A percentile compares a stretch with the other conserved stretches of the same genome.
Conservation (phyloP, 75 land plant species). For the Chamaecyparis obtusa region DNA sequence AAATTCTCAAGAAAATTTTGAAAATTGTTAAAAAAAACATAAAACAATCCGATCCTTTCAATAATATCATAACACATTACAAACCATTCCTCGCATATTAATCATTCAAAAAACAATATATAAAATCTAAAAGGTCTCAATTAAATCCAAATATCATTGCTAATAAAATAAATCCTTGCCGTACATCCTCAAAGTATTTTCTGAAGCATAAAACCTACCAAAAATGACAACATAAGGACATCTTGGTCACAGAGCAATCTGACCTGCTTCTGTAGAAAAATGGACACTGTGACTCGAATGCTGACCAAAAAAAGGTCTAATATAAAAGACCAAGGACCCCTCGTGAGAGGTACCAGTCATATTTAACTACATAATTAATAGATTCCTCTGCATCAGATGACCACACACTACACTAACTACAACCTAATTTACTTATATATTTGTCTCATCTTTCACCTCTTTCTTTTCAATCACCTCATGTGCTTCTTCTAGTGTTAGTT, state of each 20-base stretch:
- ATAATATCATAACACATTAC: no score
- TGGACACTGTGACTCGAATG: neutral
- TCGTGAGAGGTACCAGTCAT: neutral
- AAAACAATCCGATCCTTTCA: neutral
- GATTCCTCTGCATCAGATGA: neutral
- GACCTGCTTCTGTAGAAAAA: neutral
- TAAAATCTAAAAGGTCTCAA: neutral
- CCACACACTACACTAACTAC: neutral
- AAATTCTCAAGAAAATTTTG: no score
- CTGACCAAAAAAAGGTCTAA: neutral
- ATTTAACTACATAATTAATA: neutral
- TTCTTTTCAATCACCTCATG: conserved; percentile 50
- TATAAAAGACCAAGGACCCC: neutral
- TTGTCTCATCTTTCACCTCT: conserved; percentile 62
- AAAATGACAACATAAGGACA: neutral
- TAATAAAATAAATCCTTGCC: neutral
- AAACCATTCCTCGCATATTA: neutral
- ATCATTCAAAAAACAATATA: neutral
- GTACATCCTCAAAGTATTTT: neutral
- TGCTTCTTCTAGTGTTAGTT: conserved; percentile 41
- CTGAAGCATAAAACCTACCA: neutral
- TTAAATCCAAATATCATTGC: neutral
- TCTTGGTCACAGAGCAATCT: neutral
- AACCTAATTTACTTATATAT: no score
- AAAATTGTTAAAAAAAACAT: no score